phyloP scores from a whole-genome alignment of 306 rosid species.

The Glycyrrhiza uralensis region DNA sequence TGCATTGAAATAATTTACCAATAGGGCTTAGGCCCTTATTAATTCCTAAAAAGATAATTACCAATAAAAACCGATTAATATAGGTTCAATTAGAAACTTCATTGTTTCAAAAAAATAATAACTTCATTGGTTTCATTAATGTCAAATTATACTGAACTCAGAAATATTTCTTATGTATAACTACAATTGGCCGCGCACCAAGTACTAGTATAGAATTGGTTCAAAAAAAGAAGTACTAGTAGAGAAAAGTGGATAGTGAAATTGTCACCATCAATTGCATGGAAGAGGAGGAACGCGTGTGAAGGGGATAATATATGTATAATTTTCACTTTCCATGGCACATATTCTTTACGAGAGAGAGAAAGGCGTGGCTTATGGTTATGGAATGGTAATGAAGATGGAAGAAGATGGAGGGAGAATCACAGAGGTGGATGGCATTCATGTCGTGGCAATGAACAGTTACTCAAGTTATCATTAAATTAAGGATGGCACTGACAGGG shows the following conservation, averaged over 20 bases:
- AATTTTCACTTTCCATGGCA: slow-evolving; percentile 21
- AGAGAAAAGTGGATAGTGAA: neutral
- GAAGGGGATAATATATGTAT: neutral
- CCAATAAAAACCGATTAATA: neutral
- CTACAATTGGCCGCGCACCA: neutral
- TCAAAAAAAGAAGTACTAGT: neutral
- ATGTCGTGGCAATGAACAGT: slow-evolving; percentile 34
- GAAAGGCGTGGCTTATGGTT: neutral
- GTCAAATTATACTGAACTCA: neutral
- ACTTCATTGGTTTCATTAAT: neutral
- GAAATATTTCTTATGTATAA: neutral
- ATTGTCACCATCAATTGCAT: slow-evolving; percentile 5
- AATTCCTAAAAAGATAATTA: too few species aligned
- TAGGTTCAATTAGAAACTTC: neutral
- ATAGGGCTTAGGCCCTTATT: too few species aligned
- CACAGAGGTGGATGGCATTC: too few species aligned
- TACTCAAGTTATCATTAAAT: slow-evolving; percentile 25
- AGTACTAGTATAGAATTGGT: too few species aligned
- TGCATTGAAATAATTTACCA: too few species aligned
- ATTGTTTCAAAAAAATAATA: too few species aligned
- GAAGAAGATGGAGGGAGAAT: neutral
- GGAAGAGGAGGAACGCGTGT: slow-evolving; percentile 15
- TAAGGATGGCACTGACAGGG: slow-evolving; percentile 31
- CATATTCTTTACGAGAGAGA: slow-evolving; percentile 31
- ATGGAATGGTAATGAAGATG: neutral